Percentiles rank a stretch among this genome's conserved stretches.
phyloP scores from a whole-genome alignment of 805 yeast species.

The Starmerella bombicola region DNA sequence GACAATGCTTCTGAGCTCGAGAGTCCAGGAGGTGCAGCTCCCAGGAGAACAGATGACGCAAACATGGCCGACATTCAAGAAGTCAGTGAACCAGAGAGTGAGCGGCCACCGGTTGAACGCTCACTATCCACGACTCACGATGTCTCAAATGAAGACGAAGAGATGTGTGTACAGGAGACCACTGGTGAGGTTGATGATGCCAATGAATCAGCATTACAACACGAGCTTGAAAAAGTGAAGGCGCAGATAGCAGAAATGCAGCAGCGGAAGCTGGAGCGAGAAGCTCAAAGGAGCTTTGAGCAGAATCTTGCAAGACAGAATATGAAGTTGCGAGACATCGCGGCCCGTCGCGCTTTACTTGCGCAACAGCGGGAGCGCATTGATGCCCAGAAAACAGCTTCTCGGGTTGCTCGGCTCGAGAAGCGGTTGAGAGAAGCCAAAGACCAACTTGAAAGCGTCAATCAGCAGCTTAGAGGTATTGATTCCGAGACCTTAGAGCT shows the following conservation, averaged over 20 bases:
- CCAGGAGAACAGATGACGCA: too few species aligned
- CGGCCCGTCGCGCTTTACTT: slow-evolving; percentile 11
- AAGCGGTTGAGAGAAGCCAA: slow-evolving; percentile 10
- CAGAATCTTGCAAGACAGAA: slow-evolving; percentile 1
- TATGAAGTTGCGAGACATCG: slow-evolving; percentile 11
- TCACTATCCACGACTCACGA: too few species aligned
- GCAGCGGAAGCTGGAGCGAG: slow-evolving; percentile 4
- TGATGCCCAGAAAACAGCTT: slow-evolving; percentile 1
- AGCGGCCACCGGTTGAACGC: too few species aligned
- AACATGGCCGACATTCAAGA: too few species aligned
- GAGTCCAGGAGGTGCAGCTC: too few species aligned
- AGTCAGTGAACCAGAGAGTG: too few species aligned
- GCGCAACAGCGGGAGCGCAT: slow-evolving; percentile 3
- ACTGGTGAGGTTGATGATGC: background rate
- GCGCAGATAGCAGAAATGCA: slow-evolving; percentile 8
- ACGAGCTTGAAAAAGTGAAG: slow-evolving; percentile 7
- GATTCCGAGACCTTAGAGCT: slow-evolving; percentile 6
- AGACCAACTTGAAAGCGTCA: slow-evolving; percentile 4
- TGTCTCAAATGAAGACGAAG: background rate
- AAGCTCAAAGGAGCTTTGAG: slow-evolving; percentile 4
- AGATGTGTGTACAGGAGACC: background rate
- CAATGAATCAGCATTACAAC: background rate
- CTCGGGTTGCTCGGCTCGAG: slow-evolving; percentile 15
- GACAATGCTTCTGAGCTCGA: too few species aligned
- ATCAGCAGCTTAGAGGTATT: slow-evolving; percentile 3